Base-by-base conservation (phyloP, 495 filamentous ascomycete species). In the Neurospora sublineolata region DNA sequence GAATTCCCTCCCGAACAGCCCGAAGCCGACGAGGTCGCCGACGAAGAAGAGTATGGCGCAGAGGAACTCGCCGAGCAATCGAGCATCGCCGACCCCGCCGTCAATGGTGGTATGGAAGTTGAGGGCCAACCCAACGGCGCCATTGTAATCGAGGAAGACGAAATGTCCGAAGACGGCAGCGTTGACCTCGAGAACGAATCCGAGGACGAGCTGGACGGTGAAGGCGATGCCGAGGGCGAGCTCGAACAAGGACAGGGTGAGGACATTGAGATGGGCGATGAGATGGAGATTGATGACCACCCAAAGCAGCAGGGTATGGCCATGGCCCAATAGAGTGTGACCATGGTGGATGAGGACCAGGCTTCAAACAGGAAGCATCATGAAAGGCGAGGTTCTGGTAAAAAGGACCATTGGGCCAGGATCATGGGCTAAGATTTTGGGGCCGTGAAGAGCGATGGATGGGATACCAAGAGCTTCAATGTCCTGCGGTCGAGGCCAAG, bases 1-100 rank as follows among this genome's bases (percentile, higher is more conserved):
- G 94, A 98, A 82, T 98, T 93, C 81, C 95, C 95, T 10, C 95
- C 95, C 69, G 95, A 98, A 78, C 95, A 99, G 82, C 94, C 96
- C 27, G 96, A 98, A 78, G 95, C 93, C 68, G 95, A 99, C 78
- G 84, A 87, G 67, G 87, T 89, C 68, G 92, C 89, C 30, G 95
- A 97, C 74, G 95, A 97, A 76, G 93, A 89, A 20, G 87, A 90
- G 71, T 99, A 98, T 77, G 95, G 94, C 71, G 92, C 91, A 38
- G 95, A 99, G 41, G 91, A 93, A 77, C 87, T 88, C 12, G 91
- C 89, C 37, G 89, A 89, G 70, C 89, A 92, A 68, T 83, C 81
- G 67, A 82, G 75, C 42, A 83, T 81, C 69, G 83, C 79, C 37
- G 84, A 80, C 38, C 76, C 81, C 30, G 82, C 79, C 30, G 86